A percentile compares a stretch with the other conserved stretches of the same genome.
These are phyloP conservation scores for Erodium texanum DNA, from an alignment of 441 rosid genomes.

Conservation along the genomic window DNA sequence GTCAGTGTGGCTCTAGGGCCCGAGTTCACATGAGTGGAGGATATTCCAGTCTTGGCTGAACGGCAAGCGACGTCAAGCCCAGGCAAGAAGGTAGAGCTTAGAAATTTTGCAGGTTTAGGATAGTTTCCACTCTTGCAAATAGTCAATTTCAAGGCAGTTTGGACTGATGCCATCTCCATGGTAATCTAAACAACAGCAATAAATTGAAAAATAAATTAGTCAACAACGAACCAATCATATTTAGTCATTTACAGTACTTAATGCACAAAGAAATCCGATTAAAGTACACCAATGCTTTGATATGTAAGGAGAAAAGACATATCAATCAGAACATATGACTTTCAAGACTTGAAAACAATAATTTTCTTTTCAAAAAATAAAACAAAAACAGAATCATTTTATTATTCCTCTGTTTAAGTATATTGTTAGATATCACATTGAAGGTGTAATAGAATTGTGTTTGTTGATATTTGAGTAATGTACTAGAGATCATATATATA, in stretches of 20 bases:
- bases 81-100: slow-evolving; percentile 41
- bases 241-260: background rate
- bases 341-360: background rate
- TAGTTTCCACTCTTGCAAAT: slow-evolving; percentile 45
- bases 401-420: no score
- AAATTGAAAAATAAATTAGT: background rate
- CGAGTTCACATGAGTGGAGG: slow-evolving; percentile 14
- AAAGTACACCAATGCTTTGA: background rate
- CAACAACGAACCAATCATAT: background rate
- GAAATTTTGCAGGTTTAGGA: slow-evolving; percentile 38
- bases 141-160: slow-evolving; percentile 37
- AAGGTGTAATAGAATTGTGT: no score
- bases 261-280: background rate
- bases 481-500: no score
- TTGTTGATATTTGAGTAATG: no score
- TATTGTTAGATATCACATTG: no score
- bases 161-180: slow-evolving; percentile 57
- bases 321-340: background rate
- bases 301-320: background rate
- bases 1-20: slow-evolving; percentile 57
- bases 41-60: slow-evolving; percentile 31
- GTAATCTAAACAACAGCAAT: slow-evolving; percentile 5
- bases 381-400: no score
- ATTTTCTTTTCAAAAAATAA: no score
- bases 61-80: slow-evolving; percentile 43